Evolutionary conservation across 768 basidiomycete genomes (phyloP), one percentile per base, ranked within the genome.

Genomic region (Strobilomyces confusus): DNA sequence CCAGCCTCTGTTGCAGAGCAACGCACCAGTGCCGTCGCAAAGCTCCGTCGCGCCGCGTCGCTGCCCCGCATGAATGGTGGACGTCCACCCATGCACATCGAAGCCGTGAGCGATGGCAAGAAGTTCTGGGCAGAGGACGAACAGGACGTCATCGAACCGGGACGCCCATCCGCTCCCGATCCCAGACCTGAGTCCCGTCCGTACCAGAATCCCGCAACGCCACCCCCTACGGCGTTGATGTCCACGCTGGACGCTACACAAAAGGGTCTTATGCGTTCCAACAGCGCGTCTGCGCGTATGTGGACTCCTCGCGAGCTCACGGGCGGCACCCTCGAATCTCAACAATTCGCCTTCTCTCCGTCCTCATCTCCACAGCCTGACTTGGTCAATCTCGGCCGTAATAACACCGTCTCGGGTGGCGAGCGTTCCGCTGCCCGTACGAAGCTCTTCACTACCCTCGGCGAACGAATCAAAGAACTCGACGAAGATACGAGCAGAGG

Each of bases 21-120:
- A 70, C 85, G 94, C 55, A 89, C 91, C 65, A 81, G 82, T 50
- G 89, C 92, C 12, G 87, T 95, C 44, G 91, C 91, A 42, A 93
- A 86, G 73, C 82, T 97, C 58, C 93, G 89, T 73, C 84, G 94
- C 61, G 93, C 94, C 40, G 90, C 92, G 50, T 95, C 92, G 15
- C 72, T 95, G 26, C 94, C 93, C 34, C 80, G 93, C 56, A 90
- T 90, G 85, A 92, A 92, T 69, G 92, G 92, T 8, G 75, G 92
- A 51, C 77, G 93, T 40, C 92, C 92, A 1, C 89, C 86, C 44
- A 90, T 91, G 89, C 89, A 89, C 63, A 75, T 81, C 59, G 89
- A 89, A 60, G 86, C 83, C 19, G 82, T 90, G 47, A 91, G 89
- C 63, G 89, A 92, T 67, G 87, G 89, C 11, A 90, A 92, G 70